Percentiles rank a stretch among this genome's conserved stretches.
phyloP scores from a whole-genome alignment of 176 grass and related monocot genomes.

The Calamus simplicifolius region DNA sequence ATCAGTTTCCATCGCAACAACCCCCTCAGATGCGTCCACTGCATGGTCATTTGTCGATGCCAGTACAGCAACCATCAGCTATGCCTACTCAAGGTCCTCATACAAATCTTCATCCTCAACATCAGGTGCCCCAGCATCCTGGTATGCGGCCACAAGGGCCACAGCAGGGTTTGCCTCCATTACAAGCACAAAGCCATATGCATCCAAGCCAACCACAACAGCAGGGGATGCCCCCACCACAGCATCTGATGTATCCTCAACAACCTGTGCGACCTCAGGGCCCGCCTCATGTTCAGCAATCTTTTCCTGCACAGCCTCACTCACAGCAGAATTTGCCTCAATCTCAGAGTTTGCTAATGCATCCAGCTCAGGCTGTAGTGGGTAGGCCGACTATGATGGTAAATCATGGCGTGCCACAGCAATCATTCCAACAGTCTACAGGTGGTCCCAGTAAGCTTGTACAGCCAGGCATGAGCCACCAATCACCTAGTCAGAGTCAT shows the following conservation, averaged over 20 bases:
- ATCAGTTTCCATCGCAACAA: constrained; percentile 31
- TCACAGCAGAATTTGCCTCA: constrained; percentile 14
- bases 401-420: constrained; percentile 27
- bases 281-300: constrained; percentile 31
- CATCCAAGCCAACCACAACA: constrained; percentile 44
- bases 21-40: constrained; percentile 31
- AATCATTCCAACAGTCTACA: constrained; percentile 46
- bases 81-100: constrained; percentile 35
- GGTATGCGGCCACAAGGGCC: constrained; percentile 33
- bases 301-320: constrained; percentile 8
- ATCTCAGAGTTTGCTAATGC: constrained; percentile 12
- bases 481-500: constrained; percentile 6
- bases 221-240: constrained; percentile 37
- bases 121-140: constrained; percentile 33
- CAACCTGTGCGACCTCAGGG: constrained; percentile 29
- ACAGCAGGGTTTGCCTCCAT: constrained; percentile 34
- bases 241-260: constrained; percentile 34
- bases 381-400: constrained; percentile 10
- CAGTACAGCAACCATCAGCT: constrained; percentile 35
- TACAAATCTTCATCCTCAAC: constrained; percentile 24
- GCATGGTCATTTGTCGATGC: constrained; percentile 28
- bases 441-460: constrained; percentile 14
- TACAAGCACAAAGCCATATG: constrained; percentile 20
- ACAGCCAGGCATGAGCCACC: constrained; percentile 21
- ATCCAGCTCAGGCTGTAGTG: constrained; percentile 30